Conservation (phyloP, 208 protist genomes). For the Trypanosoma brucei region DNA sequence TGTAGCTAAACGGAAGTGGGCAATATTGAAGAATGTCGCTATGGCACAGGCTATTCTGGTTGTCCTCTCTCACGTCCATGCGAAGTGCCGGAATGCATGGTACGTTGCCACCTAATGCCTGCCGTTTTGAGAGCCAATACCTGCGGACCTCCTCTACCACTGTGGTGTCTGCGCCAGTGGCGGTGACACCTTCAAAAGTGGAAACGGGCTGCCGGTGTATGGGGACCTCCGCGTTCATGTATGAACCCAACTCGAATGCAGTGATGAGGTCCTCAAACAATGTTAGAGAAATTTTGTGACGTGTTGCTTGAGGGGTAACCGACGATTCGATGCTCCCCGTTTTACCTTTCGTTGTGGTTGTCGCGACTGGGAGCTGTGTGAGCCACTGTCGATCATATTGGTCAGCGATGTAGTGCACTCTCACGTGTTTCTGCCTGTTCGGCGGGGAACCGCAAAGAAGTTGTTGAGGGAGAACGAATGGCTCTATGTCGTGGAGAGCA, state of each 20-base stretch:
- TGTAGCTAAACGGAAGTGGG: slow-evolving; percentile 74
- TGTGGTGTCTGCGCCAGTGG: slow-evolving; percentile 20
- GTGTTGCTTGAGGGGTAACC: slow-evolving; percentile 6
- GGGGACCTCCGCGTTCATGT: slow-evolving; percentile 38
- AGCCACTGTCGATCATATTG: slow-evolving; percentile 61
- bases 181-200: slow-evolving; percentile 22
- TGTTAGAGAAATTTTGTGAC: slow-evolving; percentile 16
- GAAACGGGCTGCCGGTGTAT: slow-evolving; percentile 33
- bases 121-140: slow-evolving; percentile 72
- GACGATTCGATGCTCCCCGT: slow-evolving; percentile 28
- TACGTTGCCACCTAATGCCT: slow-evolving; percentile 40
- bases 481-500: slow-evolving; percentile 27
- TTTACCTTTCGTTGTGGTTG: slow-evolving; percentile 37
- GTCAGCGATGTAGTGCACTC: slow-evolving; percentile 53
- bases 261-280: slow-evolving; percentile 66
- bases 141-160: slow-evolving; percentile 48
- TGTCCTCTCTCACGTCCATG: slow-evolving; percentile 52
- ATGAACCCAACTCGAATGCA: slow-evolving; percentile 45
- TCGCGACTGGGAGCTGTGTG: slow-evolving; percentile 26
- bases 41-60: slow-evolving; percentile 46
- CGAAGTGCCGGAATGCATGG: slow-evolving; percentile 62
- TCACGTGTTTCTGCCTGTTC: slow-evolving; percentile 10
- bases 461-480: slow-evolving; percentile 30
- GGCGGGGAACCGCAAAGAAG: slow-evolving; percentile 24
- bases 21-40: slow-evolving; percentile 62